Conservation (phyloP, 1,284 basidiomycete genomes). For the Puccinia polysora region DNA sequence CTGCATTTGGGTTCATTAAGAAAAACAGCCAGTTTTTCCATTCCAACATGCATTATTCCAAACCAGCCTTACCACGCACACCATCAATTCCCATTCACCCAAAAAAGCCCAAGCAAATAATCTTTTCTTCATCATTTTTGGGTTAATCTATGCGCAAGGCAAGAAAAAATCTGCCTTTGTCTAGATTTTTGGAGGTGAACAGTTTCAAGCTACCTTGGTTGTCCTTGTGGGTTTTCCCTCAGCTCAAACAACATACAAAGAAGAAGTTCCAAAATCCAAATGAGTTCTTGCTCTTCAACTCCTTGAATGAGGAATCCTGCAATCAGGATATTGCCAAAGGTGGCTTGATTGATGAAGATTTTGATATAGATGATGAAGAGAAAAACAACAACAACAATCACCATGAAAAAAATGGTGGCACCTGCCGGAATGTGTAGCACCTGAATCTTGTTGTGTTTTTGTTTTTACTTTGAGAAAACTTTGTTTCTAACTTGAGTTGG, state of each 20-base stretch:
- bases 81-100: slow-evolving; percentile 25
- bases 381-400: neutral
- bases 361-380: slow-evolving; percentile 27
- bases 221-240: neutral
- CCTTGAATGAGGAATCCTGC: slow-evolving; percentile 13
- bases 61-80: slow-evolving; percentile 13
- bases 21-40: slow-evolving; percentile 22
- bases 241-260: neutral
- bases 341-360: slow-evolving; percentile 11
- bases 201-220: neutral
- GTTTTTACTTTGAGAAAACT: too few relatives aligned
- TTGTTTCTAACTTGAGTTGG: too few relatives aligned
- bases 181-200: neutral
- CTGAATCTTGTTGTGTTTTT: too few relatives aligned
- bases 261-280: slow-evolving; percentile 4
- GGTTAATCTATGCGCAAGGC: neutral
- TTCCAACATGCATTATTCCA: neutral
- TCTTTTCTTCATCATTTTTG: neutral
- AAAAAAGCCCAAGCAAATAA: neutral
- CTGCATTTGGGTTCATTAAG: slow-evolving; percentile 33
- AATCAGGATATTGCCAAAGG: neutral
- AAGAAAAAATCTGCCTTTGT: neutral
- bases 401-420: too few relatives aligned
- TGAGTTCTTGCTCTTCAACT: slow-evolving; percentile 25
- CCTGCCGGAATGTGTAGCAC: too few relatives aligned